These are phyloP conservation scores for Diospyros kaki DNA, from an alignment of 148 eudicot genomes.

Conservation along the genomic window DNA sequence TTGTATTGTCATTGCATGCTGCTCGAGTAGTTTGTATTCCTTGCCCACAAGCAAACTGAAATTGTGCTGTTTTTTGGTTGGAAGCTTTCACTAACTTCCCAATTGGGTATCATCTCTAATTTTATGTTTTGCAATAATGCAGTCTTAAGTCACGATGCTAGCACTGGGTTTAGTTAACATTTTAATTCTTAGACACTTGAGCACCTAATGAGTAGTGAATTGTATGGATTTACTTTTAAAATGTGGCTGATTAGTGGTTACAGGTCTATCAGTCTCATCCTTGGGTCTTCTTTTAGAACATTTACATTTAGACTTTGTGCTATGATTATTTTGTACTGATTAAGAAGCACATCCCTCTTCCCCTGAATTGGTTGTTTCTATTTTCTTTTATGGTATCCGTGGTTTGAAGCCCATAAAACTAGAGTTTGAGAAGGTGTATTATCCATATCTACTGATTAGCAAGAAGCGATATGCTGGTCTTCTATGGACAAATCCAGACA, in stretches of 20 bases:
- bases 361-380: neutral
- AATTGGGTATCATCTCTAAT: neutral
- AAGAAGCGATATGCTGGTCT: slow-evolving; percentile 99
- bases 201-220: neutral
- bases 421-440: slow-evolving; percentile 99
- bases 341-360: neutral
- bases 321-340: neutral
- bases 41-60: neutral
- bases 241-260: neutral
- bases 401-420: slow-evolving; percentile 76
- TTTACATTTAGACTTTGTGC: neutral
- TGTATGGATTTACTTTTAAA: neutral
- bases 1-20: neutral
- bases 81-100: neutral
- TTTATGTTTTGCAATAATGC: neutral
- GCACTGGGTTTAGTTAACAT: neutral
- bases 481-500: slow-evolving; percentile 79
- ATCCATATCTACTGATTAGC: slow-evolving; percentile 87
- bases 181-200: neutral
- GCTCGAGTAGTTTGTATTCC: neutral
- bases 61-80: neutral
- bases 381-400: slow-evolving; percentile 16
- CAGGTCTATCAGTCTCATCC: neutral
- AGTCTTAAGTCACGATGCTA: neutral
- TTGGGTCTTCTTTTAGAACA: neutral